phyloP scores from a whole-genome alignment of 345 rosid genomes.

The Citrus sp. region DNA sequence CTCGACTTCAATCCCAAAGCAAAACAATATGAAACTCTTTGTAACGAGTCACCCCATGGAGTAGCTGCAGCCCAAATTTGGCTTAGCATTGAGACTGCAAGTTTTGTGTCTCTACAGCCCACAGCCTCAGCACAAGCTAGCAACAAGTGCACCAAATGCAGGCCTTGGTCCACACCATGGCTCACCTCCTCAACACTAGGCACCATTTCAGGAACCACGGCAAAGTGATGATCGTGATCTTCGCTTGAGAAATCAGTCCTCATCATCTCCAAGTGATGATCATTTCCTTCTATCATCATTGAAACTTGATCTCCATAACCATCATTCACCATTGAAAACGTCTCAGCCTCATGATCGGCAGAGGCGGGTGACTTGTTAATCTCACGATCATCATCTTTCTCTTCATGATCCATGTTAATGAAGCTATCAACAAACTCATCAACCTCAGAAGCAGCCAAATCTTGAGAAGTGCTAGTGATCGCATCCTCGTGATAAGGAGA shows the following conservation, averaged over 20 bases:
- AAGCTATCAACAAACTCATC: conserved; percentile 60
- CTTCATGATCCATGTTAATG: conserved; percentile 39
- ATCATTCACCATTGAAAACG: conserved; percentile 16
- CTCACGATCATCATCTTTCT: conserved; percentile 5
- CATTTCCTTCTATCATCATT: conserved; percentile 21
- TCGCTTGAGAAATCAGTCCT: neutral
- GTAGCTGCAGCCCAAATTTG: conserved; percentile 43
- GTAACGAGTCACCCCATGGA: conserved; percentile 53
- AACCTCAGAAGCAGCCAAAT: conserved; percentile 39
- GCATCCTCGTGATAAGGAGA: conserved; percentile 17
- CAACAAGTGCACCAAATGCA: conserved; percentile 55
- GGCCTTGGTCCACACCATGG: conserved; percentile 59
- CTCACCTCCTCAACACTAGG: conserved; percentile 23
- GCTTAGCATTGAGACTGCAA: conserved; percentile 44
- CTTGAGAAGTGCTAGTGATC: conserved; percentile 12
- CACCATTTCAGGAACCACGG: conserved; percentile 11
- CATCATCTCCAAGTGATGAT: conserved; percentile 13
- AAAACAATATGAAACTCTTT: conserved; percentile 58
- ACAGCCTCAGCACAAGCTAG: conserved; percentile 70
- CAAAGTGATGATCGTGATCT: conserved; percentile 14
- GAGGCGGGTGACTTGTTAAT: neutral
- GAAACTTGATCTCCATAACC: conserved; percentile 25
- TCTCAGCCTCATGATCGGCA: neutral
- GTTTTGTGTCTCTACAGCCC: conserved; percentile 49
- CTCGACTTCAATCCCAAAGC: conserved; percentile 51